These are phyloP conservation scores for Venturia pyrina DNA, from an alignment of 2,329 filamentous ascomycete genomes.

Conservation along the genomic window DNA sequence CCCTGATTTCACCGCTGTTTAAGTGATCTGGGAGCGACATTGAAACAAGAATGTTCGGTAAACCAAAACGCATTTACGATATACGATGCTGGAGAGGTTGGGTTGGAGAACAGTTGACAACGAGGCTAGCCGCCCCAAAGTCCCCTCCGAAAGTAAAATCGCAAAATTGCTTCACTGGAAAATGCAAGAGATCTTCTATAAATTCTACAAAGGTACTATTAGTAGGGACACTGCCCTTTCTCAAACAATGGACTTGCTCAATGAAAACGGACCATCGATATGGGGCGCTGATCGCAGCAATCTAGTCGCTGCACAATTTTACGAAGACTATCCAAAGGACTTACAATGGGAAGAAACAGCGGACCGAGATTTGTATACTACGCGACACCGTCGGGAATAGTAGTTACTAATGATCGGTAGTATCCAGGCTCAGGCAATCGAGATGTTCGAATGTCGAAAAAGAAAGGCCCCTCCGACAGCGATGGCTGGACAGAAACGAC, in stretches of 20 bases:
- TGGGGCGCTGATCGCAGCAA: neutral
- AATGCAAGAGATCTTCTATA: neutral
- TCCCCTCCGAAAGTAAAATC: neutral
- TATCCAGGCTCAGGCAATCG: neutral
- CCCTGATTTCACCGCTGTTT: neutral
- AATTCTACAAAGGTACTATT: neutral
- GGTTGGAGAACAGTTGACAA: neutral
- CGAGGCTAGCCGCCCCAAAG: neutral
- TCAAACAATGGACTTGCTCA: neutral
- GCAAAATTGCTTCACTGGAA: neutral
- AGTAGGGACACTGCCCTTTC: neutral
- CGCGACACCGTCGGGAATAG: neutral
- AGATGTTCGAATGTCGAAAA: neutral
- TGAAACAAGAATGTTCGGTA: neutral
- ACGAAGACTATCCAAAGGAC: neutral
- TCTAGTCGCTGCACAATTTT: neutral
- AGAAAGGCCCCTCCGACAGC: neutral
- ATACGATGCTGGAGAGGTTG: neutral
- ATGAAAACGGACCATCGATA: neutral
- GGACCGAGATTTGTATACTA: neutral
- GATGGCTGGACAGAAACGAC: neutral
- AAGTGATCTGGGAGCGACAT: neutral
- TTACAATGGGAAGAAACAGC: neutral
- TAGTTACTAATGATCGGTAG: neutral
- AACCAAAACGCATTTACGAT: neutral